Evolutionary conservation across 116 monocot species (phyloP).

Genomic region (Zostera marina): DNA sequence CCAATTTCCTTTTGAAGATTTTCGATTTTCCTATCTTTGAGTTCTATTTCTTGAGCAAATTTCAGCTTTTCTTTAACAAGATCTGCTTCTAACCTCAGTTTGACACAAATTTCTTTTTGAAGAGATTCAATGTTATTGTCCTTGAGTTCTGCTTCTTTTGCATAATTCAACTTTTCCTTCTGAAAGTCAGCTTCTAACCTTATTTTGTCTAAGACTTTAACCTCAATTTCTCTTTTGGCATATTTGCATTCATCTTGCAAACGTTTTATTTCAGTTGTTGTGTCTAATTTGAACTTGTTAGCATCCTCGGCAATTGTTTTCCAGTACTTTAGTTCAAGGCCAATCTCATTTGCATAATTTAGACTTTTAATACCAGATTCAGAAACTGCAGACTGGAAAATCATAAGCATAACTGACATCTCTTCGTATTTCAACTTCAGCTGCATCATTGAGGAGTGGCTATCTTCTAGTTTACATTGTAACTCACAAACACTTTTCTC

Average conservation of each 20-base stretch:
- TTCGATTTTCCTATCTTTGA: slow-evolving; percentile 14
- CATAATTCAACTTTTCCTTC: slow-evolving; percentile 16
- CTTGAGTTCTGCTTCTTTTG: slow-evolving; percentile 13
- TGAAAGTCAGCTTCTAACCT: slow-evolving; percentile 15
- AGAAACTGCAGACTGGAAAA: slow-evolving; percentile 29
- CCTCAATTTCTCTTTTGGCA: slow-evolving; percentile 28
- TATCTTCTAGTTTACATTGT: slow-evolving; percentile 31
- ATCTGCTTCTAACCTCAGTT: too few relatives aligned
- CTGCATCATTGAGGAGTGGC: slow-evolving; percentile 21
- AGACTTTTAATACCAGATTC: slow-evolving; percentile 9
- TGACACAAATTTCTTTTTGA: neutral
- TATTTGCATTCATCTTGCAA: slow-evolving; percentile 12
- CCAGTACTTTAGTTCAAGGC: slow-evolving; percentile 25
- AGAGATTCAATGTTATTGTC: slow-evolving; percentile 28
- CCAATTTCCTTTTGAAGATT: slow-evolving; percentile 15
- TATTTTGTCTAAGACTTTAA: slow-evolving; percentile 18
- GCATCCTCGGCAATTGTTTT: slow-evolving; percentile 17
- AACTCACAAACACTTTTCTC: slow-evolving; percentile 21
- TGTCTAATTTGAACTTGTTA: slow-evolving; percentile 26
- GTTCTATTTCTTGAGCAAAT: neutral
- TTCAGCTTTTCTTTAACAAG: neutral
- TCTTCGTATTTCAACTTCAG: slow-evolving; percentile 44
- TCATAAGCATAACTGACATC: slow-evolving; percentile 14
- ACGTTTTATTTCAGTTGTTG: slow-evolving; percentile 20
- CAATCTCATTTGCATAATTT: slow-evolving; percentile 3